phyloP scores from a whole-genome alignment of 495 filamentous ascomycete genomes.

The Lophium mytilinum region DNA sequence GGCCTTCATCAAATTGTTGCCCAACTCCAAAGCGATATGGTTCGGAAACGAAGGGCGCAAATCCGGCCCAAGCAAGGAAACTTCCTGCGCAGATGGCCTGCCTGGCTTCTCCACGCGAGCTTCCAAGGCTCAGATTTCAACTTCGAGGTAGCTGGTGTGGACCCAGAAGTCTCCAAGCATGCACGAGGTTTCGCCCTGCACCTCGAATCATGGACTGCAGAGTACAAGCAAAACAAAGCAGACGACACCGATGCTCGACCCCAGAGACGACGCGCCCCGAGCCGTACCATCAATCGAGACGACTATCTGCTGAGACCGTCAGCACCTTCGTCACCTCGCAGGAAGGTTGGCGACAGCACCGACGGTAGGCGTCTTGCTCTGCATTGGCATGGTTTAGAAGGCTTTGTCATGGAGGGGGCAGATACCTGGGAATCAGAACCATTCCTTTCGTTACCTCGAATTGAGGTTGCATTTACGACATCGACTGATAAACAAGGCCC shows the following conservation, averaged over 20 bases:
- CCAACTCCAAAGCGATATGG: constrained; percentile 59
- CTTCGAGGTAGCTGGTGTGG: constrained; percentile 83
- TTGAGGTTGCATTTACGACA: constrained; percentile 80
- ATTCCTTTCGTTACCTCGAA: constrained; percentile 76
- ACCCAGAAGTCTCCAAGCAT: constrained; percentile 67
- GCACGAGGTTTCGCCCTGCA: constrained; percentile 77
- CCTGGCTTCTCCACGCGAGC: constrained; percentile 76
- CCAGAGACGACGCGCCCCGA: constrained; percentile 44
- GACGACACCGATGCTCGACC: constrained; percentile 46
- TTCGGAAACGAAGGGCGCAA: constrained; percentile 44
- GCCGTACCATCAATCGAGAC: constrained; percentile 39
- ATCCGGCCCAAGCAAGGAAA: constrained; percentile 41
- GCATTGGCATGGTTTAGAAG: constrained; percentile 75
- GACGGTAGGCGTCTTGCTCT: constrained; percentile 79
- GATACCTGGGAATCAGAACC: constrained; percentile 79
- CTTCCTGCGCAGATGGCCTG: constrained; percentile 66
- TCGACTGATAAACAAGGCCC: constrained; percentile 77
- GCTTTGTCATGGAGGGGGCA: constrained; percentile 76
- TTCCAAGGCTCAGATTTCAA: constrained; percentile 84
- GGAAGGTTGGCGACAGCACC: constrained; percentile 43
- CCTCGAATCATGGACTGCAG: constrained; percentile 81
- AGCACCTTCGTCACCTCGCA: constrained; percentile 49
- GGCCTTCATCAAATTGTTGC: constrained; percentile 85
- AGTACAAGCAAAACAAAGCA: constrained; percentile 75
- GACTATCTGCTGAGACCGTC: constrained; percentile 49